Base-by-base conservation (phyloP, 2,329 filamentous ascomycete genomes). In the Trichoderma sp. region DNA sequence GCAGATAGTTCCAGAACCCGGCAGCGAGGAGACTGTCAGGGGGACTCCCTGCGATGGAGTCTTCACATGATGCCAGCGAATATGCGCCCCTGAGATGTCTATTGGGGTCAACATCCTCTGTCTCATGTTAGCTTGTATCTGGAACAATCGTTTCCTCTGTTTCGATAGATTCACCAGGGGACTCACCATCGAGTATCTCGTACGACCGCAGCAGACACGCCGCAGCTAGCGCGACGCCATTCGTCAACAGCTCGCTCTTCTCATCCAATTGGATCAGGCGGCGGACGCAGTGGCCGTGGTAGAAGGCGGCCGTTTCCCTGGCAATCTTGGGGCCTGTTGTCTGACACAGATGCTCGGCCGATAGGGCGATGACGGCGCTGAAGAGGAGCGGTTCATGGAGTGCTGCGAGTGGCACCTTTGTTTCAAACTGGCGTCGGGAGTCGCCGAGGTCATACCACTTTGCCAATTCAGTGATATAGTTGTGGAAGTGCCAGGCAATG, bases 1-100 rank as follows among this genome's bases (percentile, higher is more conserved):
- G 76, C 0, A 83, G 74, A 61, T 82, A 82, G 66, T 83, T 84
- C 81, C 81, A 83, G 63, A 81, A 80, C 0, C 81, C 81, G 1
- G 80, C 77, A 3, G 74, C 73, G 2, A 77, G 67, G 0, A 83
- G 68, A 0, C 74, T 73, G 3, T 71, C 65, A 0, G 70, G 68
- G 1, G 70, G 47, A 0, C 71, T 67, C 3, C 69, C 72, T 0
- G 71, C 66, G 7, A 70, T 64, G 1, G 71, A 63, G 61, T 41
- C 70, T 7, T 72, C 70, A 5, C 73, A 70, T 1, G 75, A 77
- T 1, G 77, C 74, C n/a, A 82, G 72, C 0, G 80, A 81, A 63
- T 79, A 82, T 0, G 79, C 80, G 0, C 81, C 80, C n/a, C 75
- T 75, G 2, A 83, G 74, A 47, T 83, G 80, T 58, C 75, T 75